Evolutionary conservation across 441 rosid species (phyloP), one percentile per base, ranked within the genome.

Genomic region (Jatropha podagrica): DNA sequence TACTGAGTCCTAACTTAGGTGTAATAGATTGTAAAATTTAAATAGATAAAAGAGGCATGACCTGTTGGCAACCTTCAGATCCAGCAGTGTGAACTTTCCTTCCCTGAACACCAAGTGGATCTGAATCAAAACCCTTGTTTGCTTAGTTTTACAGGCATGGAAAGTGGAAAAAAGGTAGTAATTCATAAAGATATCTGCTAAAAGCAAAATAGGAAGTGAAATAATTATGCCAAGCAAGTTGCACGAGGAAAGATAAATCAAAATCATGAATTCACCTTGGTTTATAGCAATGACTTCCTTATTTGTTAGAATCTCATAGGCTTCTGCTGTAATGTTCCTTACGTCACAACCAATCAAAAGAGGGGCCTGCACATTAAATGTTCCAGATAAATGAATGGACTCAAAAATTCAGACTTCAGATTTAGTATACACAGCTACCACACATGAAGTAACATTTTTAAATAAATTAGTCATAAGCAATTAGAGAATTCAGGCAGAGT

Each of bases 31-130:
- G 32, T 32, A 32, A 32, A 32, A 32, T 32, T 32, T 27, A 65
- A 48, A 65, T 61, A 74, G 61, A 63, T n/a, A 67, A 12, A 52
- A 79, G 41, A 72, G 48, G 68, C 14, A 74, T 62, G 65, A 94
- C 95, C 97, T 93, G 91, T 76, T 69, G 88, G 86, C 98, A 95
- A 56, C 81, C 86, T 77, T 83, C 88, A 68, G 73, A 73, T 55
- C 99, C 98, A 5, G 83, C 64, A 65, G 78, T 80, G 71, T 83
- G 73, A 68, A 92, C 91, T 83, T 84, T 93, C 81, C 99, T 91
- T 79, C 98, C 99, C 81, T 95, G 98, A 80, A 95, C 91, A 56
- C 99, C 99, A 27, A 95, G 94, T 17, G 93, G 83, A 74, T 95
- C 99, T 95, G 92, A 75, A 83, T 78, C 20, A 70, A 73, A 17